phyloP scores from a whole-genome alignment of 1,139 yeast genomes.

The Debaryomyces coudertii region DNA sequence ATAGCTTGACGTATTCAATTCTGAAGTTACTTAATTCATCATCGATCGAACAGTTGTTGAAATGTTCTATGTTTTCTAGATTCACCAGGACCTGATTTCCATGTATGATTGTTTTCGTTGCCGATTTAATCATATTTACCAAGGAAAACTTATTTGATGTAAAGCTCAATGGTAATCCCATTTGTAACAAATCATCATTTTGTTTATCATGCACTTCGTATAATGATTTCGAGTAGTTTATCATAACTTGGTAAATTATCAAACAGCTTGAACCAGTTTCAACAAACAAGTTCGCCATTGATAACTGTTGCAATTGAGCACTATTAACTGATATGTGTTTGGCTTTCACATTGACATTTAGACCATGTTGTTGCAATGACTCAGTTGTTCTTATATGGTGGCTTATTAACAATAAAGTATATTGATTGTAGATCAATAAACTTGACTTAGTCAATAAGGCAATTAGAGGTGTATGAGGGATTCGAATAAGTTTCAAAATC shows the following conservation, averaged over 20 bases:
- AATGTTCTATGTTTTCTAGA: slow-evolving; percentile 44
- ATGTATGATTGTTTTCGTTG: slow-evolving; percentile 37
- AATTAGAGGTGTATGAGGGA: slow-evolving; percentile 41
- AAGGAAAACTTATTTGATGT: slow-evolving; percentile 33
- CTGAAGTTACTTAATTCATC: slow-evolving; percentile 34
- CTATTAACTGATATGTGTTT: slow-evolving; percentile 34
- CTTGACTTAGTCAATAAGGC: slow-evolving; percentile 33
- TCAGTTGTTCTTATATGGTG: slow-evolving; percentile 33
- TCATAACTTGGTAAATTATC: slow-evolving; percentile 38
- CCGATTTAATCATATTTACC: slow-evolving; percentile 35
- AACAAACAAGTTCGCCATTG: slow-evolving; percentile 36
- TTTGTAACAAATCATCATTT: slow-evolving; percentile 35
- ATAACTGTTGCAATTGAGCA: slow-evolving; percentile 30
- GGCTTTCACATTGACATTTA: slow-evolving; percentile 27
- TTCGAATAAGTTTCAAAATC: slow-evolving; percentile 29
- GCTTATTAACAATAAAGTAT: slow-evolving; percentile 39
- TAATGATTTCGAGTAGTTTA: slow-evolving; percentile 34
- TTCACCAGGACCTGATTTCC: slow-evolving; percentile 28
- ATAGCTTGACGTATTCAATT: slow-evolving; percentile 33
- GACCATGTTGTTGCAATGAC: slow-evolving; percentile 41
- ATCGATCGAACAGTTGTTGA: slow-evolving; percentile 33
- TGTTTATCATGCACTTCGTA: slow-evolving; percentile 34
- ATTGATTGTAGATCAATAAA: slow-evolving; percentile 33
- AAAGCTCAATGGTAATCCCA: slow-evolving; percentile 36
- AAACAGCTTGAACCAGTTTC: slow-evolving; percentile 36